These are phyloP conservation scores for Fusarium sp. DNA, from an alignment of 2,329 filamentous ascomycete genomes.

Conservation along the genomic window DNA sequence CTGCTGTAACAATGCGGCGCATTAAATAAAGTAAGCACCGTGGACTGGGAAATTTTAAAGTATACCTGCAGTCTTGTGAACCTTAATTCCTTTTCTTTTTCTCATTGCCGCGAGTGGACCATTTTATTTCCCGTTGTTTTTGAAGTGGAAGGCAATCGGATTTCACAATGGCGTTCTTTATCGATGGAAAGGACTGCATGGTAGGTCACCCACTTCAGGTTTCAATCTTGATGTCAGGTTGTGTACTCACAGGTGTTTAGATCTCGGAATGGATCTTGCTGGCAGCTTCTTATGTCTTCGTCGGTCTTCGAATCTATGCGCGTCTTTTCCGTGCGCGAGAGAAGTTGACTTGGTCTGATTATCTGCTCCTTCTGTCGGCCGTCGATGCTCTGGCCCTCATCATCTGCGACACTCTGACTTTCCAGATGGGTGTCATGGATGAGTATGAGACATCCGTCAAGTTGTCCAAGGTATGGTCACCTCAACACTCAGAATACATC, in stretches of 20 bases:
- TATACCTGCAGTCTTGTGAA: background rate
- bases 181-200: constrained; percentile 37
- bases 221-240: accelerated
- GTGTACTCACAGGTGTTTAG: constrained; percentile 17
- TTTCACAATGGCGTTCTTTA: constrained; percentile 29
- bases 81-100: background rate
- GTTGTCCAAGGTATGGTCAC: constrained; percentile 41
- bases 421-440: constrained; percentile 44
- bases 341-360: constrained; percentile 43
- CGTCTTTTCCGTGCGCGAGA: constrained; percentile 44
- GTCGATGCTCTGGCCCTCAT: constrained; percentile 45
- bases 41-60: constrained; percentile 1
- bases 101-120: background rate
- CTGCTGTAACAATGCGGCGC: background rate
- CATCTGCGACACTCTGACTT: constrained; percentile 48
- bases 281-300: constrained; percentile 38
- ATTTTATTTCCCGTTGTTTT: background rate
- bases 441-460: constrained; percentile 41
- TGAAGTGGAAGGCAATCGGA: background rate
- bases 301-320: constrained; percentile 44
- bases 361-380: constrained; percentile 41
- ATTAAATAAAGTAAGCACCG: background rate
- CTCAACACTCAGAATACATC: accelerated
- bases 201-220: background rate
- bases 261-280: constrained; percentile 48